Evolutionary conservation across 345 rosid genomes (phyloP), one percentile per base, ranked within the genome.

Genomic region (Mallotus nudiflorus): DNA sequence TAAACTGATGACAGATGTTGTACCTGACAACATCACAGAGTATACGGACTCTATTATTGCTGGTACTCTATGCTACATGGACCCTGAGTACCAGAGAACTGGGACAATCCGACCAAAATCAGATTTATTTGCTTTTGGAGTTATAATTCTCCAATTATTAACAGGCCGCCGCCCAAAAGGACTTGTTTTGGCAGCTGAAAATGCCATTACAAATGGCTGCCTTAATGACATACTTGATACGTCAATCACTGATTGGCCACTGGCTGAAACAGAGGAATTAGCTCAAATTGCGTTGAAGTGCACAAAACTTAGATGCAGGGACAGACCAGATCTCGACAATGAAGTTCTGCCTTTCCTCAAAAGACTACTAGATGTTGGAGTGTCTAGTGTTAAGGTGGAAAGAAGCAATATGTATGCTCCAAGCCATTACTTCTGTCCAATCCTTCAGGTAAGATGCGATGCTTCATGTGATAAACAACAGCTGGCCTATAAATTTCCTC

Each of bases 51-150:
- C 97, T 2, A 46, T 88, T 31, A 75, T 91, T 63, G 96, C 93
- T 0, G 96, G 96, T 69, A 91, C 98, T 16, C 77, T 93, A 50
- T 78, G 65, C 78, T 93, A 93, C 85, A 89, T 93, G 91, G 98
- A 93, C 66, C 96, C 98, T 0, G 97, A 93, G 73, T 93, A 93
- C 75, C 90, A 84, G 60, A 83, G 92, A 81, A 90, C 97, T 0
- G 98, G 98, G 27, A 93, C 95, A 6, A 9, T 90, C 70, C 81
- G 97, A 78, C 98, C 98, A 12, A 93, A 93, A 71, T 93, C 98
- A 1, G 98, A 91, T 85, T 71, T 93, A 22, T 89, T 84, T 72
- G 98, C 96, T 6, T 85, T 93, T 59, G 97, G 98, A 65, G 67
- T 93, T 63, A 86, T 85, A 35, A 79, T 81, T 46, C 92, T 91